Percentiles rank a stretch among this genome's conserved stretches.
These are phyloP conservation scores for Claviceps digitariae DNA, from an alignment of 2,329 filamentous ascomycete species.

Conservation along the genomic window DNA sequence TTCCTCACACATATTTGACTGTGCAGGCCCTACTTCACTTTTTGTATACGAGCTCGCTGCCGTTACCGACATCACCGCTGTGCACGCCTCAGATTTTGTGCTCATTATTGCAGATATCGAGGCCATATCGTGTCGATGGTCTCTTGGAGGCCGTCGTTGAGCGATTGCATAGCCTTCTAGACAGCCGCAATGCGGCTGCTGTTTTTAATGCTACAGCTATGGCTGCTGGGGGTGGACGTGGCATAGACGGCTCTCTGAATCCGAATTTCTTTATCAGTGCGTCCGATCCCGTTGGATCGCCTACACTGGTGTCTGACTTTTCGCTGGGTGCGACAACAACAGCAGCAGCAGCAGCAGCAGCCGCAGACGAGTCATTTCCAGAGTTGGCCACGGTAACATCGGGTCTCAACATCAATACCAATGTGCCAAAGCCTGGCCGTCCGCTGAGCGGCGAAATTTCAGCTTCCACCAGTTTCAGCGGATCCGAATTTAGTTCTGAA, in stretches of 20 bases:
- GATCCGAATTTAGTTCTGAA: constrained; percentile 44
- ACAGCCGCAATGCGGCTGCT: constrained; percentile 86
- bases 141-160: constrained; percentile 87
- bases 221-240: constrained; percentile 85
- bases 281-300: constrained; percentile 27
- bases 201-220: constrained; percentile 98
- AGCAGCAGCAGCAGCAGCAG: no score
- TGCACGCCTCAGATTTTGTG: constrained; percentile 94
- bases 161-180: constrained; percentile 73
- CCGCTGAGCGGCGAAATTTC: constrained; percentile 35
- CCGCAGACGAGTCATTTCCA: constrained; percentile 16
- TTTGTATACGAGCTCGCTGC: constrained; percentile 83
- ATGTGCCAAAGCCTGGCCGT: constrained; percentile 20
- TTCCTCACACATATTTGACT: constrained; percentile 84
- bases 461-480: constrained; percentile 36
- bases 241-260: constrained; percentile 54
- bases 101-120: constrained; percentile 82
- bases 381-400: constrained; percentile 23
- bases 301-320: constrained; percentile 20
- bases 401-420: constrained; percentile 35
- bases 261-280: constrained; percentile 47
- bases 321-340: constrained; percentile 18
- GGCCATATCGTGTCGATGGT: constrained; percentile 87
- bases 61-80: constrained; percentile 58
- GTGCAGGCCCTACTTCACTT: constrained; percentile 84